phyloP scores from a whole-genome alignment of 2,329 filamentous ascomycete genomes.

The Apiospora aurea region DNA sequence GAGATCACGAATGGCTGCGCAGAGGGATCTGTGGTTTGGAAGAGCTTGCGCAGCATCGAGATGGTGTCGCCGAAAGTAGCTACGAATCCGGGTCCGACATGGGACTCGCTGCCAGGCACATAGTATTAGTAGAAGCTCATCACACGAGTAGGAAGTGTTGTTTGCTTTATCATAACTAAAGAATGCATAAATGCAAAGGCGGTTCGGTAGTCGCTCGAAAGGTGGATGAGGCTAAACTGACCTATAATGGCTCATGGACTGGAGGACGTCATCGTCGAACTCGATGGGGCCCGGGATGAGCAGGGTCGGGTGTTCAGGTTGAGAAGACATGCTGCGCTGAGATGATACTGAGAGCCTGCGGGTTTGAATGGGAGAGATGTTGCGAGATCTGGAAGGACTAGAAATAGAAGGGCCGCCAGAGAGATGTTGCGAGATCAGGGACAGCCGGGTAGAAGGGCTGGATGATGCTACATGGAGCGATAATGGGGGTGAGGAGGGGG shows the following conservation, averaged over 20 bases:
- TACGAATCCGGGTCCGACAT: constrained; percentile 89
- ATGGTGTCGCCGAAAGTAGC: constrained; percentile 90
- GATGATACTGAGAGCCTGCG: constrained; percentile 41
- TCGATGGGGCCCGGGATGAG: constrained; percentile 98
- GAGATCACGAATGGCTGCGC: constrained; percentile 93
- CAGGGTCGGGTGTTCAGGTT: constrained; percentile 72
- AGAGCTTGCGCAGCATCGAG: constrained; percentile 87
- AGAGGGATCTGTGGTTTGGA: constrained; percentile 83
- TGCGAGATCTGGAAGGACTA: constrained; percentile 35
- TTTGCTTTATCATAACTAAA: background rate
- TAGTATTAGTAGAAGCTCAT: background rate
- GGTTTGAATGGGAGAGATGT: constrained; percentile 37
- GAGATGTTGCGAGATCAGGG: constrained; percentile 39
- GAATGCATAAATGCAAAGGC: background rate
- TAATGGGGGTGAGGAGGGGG: constrained; percentile 26
- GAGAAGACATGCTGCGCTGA: constrained; percentile 62
- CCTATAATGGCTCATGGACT: constrained; percentile 96
- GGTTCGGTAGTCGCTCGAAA: background rate
- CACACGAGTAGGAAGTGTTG: background rate
- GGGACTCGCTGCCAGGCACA: constrained; percentile 74
- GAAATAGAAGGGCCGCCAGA: constrained; percentile 30
- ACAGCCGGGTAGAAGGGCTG: constrained; percentile 17
- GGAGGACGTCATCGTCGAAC: constrained; percentile 95
- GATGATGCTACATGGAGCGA: constrained; percentile 8
- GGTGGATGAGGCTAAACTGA: constrained; percentile 48